phyloP scores from a whole-genome alignment of 2,329 filamentous ascomycete species.

The Dactylella cylindrospora region DNA sequence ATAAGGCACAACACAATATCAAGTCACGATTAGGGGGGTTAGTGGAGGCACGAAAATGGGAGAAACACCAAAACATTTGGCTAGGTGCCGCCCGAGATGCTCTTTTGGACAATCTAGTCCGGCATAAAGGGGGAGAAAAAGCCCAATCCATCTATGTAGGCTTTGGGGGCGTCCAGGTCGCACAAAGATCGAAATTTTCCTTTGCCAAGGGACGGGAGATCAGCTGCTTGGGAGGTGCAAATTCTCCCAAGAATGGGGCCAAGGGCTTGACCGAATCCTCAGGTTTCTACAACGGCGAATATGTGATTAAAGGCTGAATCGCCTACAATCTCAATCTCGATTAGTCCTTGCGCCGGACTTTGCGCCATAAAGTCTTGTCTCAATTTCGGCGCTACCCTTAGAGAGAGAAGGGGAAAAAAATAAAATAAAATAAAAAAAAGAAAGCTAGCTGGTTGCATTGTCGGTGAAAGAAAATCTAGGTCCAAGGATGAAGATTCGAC shows the following conservation, averaged over 20 bases:
- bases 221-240: constrained; percentile 2
- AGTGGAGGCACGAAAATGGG: constrained; percentile 3
- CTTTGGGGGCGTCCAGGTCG: neutral
- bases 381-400: no score
- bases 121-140: neutral
- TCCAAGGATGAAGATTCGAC: no score
- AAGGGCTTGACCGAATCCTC: constrained; percentile 23
- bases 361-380: no score
- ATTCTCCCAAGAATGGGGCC: constrained; percentile 8
- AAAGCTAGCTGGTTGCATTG: no score
- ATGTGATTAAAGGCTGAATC: no score
- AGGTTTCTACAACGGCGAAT: neutral
- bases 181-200: no score
- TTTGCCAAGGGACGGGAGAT: constrained; percentile 16
- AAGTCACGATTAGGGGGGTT: constrained; percentile 9
- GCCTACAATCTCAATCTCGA: no score
- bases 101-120: neutral
- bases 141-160: no score
- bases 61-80: neutral
- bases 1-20: constrained; percentile 24
- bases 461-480: no score
- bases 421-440: no score
- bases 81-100: neutral
- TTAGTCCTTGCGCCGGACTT: no score
- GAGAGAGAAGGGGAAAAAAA: no score